Base-by-base conservation (phyloP, 805 yeast species). In the Dipodascus albidus region DNA sequence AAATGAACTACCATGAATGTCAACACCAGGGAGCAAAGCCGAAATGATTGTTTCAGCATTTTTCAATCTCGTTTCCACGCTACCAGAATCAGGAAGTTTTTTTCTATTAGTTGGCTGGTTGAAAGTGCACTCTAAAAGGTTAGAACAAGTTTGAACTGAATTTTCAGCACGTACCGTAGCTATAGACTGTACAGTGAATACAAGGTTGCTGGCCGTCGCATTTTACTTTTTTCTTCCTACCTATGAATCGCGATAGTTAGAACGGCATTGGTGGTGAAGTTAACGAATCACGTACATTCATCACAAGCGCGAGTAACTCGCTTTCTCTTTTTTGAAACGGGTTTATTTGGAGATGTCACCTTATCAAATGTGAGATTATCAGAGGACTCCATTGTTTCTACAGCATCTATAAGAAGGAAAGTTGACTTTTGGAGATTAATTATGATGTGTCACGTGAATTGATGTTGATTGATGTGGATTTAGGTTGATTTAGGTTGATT, bases 191-290 rank as follows among this genome's bases (percentile, higher is more conserved):
- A 64, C 96, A 88, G 65, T 82, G 87, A 31, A 79, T 77, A 66
- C 95, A 85, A 0, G 91, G 93, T 60, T 78, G 83, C 60, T 77
- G 76, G 2, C 91, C 93, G 64, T 84, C 89, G 67, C 95, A 85
- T 63, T 83, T 82, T 57, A 84, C 87, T 64, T 85, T 85, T 67
- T 83, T 84, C 67, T 76, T 78, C 20, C 91, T 74, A 50, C 66
- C 67, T 63, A 49, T n/a, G 14, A 22, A 23, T 17, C 15, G 20
- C 9, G 15, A 31, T 9, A 31, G 15, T 9, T 9, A 31, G 15
- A 31, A 31, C 9, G 38, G 9, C 38, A 31, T 9, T 31, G 38
- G 9, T 9, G 38, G 38, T 31, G 9, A 31, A 31, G 15, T 31
- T 31, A n/a, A n/a, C n/a, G n/a, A n/a, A 21, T 8, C 23, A 47